Evolutionary conservation across 2,329 filamentous ascomycete species (phyloP).

Genomic region (Pseudogymnoascus sp.): DNA sequence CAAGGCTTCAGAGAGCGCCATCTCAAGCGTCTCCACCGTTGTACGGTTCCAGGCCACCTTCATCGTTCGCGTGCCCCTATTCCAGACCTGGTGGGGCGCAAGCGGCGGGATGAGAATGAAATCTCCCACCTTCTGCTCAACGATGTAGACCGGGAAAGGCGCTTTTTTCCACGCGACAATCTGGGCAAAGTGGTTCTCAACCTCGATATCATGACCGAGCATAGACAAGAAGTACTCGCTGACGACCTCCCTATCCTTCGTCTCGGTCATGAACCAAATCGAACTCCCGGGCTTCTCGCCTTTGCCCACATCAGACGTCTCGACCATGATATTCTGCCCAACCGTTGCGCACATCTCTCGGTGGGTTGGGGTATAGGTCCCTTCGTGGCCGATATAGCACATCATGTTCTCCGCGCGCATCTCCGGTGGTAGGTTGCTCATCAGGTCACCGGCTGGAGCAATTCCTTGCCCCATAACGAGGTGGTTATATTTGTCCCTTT

Average conservation of each 20-base stretch:
- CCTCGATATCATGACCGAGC: constrained; percentile 91
- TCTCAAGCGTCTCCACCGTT: constrained; percentile 79
- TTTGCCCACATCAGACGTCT: constrained; percentile 65
- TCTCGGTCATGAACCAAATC: constrained; percentile 98
- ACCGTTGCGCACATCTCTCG: constrained; percentile 96
- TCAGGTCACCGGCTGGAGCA: constrained; percentile 77
- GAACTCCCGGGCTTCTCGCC: constrained; percentile 81
- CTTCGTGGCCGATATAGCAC: constrained; percentile 97
- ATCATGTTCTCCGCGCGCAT: constrained; percentile 96
- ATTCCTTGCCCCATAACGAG: constrained; percentile 35
- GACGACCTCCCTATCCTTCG: constrained; percentile 81
- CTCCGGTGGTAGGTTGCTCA: constrained; percentile 78
- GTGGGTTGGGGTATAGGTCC: constrained; percentile 91
- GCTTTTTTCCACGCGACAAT: constrained; percentile 93
- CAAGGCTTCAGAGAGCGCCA: constrained; percentile 79
- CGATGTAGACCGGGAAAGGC: constrained; percentile 84
- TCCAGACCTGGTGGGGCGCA: constrained; percentile 97
- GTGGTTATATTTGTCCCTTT: constrained; percentile 33
- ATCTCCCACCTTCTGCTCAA: constrained; percentile 84
- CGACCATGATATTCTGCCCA: constrained; percentile 98
- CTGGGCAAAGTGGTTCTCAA: constrained; percentile 94
- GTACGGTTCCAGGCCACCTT: constrained; percentile 98
- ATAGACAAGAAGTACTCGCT: constrained; percentile 91
- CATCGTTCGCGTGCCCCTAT: constrained; percentile 88
- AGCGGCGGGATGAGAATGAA: constrained; percentile 90